Evolutionary conservation across 1,284 basidiomycete species (phyloP), one percentile per base, ranked within the genome.

Genomic region (Cryptococcus neoformans): DNA sequence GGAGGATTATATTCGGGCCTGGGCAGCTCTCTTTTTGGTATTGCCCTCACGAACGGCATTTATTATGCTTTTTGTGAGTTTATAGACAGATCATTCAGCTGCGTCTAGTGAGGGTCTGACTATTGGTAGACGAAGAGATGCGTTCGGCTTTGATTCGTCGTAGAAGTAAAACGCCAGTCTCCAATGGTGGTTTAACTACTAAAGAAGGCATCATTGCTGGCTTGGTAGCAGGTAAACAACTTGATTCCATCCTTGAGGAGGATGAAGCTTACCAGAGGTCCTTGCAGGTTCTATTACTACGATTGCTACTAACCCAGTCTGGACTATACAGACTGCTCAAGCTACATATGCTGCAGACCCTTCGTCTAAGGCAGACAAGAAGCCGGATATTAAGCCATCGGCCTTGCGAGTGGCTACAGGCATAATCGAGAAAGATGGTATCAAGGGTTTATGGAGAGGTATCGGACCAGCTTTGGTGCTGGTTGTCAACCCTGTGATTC

Each of bases 281-380:
- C 12, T 52, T 44, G 38, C 69, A 88, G 93, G 94, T 44, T 90
- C 90, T 17, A 89, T 90, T 5, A 98, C 95, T 1, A 90, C 92
- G 0, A 79, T 97, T 58, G 83, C 92, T 60, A 90, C 87, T 75
- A 99, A 98, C 78, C 95, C 95, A 0, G 89, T 99, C 65, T 97
- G 92, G 92, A 90, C 92, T 47, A 81, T 93, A n/a, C 90, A 94
- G 73, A 95, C 94, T 4, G 89, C 90, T 40, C 95, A 98, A 74
- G 86, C 88, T 11, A 88, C 90, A 21, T 83, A 81, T 49, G 60
- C 65, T 8, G 16, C 35, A 11, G 21, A 16, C 5, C 35, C 49
- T 38, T 39, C 51, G 12, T 44, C 54, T 40, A 21, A 38, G 12
- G 38, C 34, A 36, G 53, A n/a, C 36, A 44, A 42, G 7, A 41